These are phyloP conservation scores for Kickxella alabastrina DNA, from an alignment of 192 early-diverging fungal genomes.

Conservation along the genomic window DNA sequence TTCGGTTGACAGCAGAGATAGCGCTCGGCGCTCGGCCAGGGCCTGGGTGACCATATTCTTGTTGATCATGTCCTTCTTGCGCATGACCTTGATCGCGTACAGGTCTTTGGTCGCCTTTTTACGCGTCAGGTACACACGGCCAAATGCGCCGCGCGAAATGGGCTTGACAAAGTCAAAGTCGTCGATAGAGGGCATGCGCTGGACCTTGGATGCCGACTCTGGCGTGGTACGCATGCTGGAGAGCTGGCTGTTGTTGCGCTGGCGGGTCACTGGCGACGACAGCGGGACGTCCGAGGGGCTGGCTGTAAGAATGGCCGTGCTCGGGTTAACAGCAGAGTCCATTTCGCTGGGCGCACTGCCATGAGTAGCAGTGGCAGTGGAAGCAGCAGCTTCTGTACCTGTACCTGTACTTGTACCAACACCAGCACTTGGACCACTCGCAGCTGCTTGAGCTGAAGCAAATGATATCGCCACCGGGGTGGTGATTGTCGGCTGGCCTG, in stretches of 20 bases:
- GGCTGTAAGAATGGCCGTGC: neutral
- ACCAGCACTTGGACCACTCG: too few relatives aligned
- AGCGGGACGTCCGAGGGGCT: conserved; percentile 17
- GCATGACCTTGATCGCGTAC: conserved; percentile 89
- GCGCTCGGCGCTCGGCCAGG: conserved; percentile 78
- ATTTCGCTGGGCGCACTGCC: neutral
- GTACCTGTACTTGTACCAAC: too few relatives aligned
- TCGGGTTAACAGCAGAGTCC: neutral
- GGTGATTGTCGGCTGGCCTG: neutral
- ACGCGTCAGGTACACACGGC: conserved; percentile 82
- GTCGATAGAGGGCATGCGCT: conserved; percentile 75
- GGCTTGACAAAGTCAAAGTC: conserved; percentile 95
- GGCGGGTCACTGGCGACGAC: conserved; percentile 31
- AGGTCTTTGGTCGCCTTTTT: conserved; percentile 84
- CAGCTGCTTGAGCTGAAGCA: too few relatives aligned
- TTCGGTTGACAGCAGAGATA: conserved; percentile 72
- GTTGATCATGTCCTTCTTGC: conserved; percentile 89
- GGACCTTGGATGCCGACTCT: conserved; percentile 35
- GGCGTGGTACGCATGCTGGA: conserved; percentile 32
- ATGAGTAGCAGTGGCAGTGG: conserved; percentile 3
- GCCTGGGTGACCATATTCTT: conserved; percentile 97
- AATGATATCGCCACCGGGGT: conserved; percentile 1
- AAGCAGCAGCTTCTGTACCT: too few relatives aligned
- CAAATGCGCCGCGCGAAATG: conserved; percentile 92
- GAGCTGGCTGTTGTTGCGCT: conserved; percentile 45